Base-by-base conservation (phyloP, 2,329 filamentous ascomycete genomes). In the Cladophialophora immunda region DNA sequence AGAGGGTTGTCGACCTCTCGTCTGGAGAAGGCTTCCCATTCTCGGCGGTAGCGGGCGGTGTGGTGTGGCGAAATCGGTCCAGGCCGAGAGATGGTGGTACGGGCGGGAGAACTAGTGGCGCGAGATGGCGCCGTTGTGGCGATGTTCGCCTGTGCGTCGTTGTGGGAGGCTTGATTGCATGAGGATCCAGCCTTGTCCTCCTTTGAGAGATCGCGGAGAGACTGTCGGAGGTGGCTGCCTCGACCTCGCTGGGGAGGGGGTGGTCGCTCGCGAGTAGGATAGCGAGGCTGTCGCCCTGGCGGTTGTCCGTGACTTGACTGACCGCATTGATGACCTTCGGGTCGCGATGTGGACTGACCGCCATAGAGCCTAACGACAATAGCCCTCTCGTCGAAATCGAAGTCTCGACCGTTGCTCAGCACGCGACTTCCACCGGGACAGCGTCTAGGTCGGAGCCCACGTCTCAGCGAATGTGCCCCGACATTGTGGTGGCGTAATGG, bases 51-150 rank as follows among this genome's bases (percentile, higher is more conserved):
- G n/a, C 38, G 57, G n/a, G 41, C 27, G 3, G 38, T 59, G 19
- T 50, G 38, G 38, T 59, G 38, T n/a, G 56, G 56, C 5, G 56
- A 58, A 13, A 30, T 9, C 29, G 11, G 56, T 6, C 11, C 41
- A 11, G 25, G 5, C 11, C 15, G 1, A 30, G 29, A 27, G 15
- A 17, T 34, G 7, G 11, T 7, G 9, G 15, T 30, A 30, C 2
- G 6, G 17, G 2, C 11, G 25, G 30, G 45, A 11, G 27, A 30
- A 27, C 27, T 17, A 30, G 17, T 15, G 13, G 34, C 9, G 7
- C 36, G 36, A 41, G 36, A n/a, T 0, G 41, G 19, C 3, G n/a
- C n/a, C 2, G 19, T 4, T 22, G 41, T 47, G 19, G 41, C 41
- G 15, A 11, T 25, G 11, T 47, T 6, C 41, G 41, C 4, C 2